These are phyloP conservation scores for Naematelia encephala DNA, from an alignment of 768 basidiomycete genomes.

Conservation along the genomic window DNA sequence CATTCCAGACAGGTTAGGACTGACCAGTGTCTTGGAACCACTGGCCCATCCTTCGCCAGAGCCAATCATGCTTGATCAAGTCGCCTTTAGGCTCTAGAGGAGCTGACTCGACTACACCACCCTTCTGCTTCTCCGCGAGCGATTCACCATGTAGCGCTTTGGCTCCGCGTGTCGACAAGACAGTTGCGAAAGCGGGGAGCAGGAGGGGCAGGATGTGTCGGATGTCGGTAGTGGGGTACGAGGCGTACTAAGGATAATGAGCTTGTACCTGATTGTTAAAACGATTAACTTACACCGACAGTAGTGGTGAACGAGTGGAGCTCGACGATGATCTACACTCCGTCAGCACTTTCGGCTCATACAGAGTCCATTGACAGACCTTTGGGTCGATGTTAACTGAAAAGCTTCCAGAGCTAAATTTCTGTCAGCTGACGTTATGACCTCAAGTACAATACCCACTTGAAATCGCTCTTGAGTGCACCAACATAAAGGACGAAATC, in stretches of 20 bases:
- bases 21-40: conserved; percentile 68
- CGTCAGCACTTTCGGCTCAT: not conserved
- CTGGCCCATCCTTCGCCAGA: conserved; percentile 74
- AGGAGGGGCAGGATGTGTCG: conserved; percentile 47
- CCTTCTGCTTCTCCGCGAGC: conserved; percentile 31
- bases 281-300: conserved; percentile 22
- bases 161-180: conserved; percentile 17
- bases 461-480: conserved; percentile 50
- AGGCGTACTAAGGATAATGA: conserved; percentile 32
- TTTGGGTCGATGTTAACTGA: conserved; percentile 47
- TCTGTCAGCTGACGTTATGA: conserved; percentile 5
- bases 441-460: conserved; percentile 26
- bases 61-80: conserved; percentile 71
- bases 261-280: not conserved
- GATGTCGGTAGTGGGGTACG: conserved; percentile 48
- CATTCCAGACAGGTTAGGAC: too few relatives aligned
- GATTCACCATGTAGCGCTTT: conserved; percentile 25
- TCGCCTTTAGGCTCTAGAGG: conserved; percentile 21
- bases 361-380: conserved; percentile 8
- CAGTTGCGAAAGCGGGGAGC: conserved; percentile 36
- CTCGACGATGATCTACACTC: conserved; percentile 35
- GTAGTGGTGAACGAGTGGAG: conserved; percentile 50
- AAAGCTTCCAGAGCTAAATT: conserved; percentile 46
- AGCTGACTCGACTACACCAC: conserved; percentile 22
- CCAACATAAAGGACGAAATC: conserved; percentile 50